Base-by-base conservation (phyloP, 192 early-diverging fungal species). In the Anaeromyces robustus region DNA sequence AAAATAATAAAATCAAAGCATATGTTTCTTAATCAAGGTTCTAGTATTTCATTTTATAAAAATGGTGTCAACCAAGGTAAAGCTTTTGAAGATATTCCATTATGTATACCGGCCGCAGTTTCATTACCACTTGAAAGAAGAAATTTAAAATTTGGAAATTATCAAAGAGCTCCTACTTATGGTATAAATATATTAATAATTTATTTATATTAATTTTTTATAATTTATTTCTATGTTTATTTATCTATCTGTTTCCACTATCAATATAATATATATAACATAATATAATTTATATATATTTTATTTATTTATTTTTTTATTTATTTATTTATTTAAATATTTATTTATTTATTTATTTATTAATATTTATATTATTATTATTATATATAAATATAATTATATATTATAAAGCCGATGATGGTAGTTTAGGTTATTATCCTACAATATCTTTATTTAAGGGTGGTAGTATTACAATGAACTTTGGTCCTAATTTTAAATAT, bases 391-490 rank as follows among this genome's bases (percentile, higher is more conserved):
- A 18, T 22, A 52, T 22, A 52, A 6, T 34, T 7, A 34, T 34
- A 7, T 34, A 34, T 34, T 34, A 7, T 34, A 77, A 83, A 12
- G 86, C 86, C 39, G 91, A 92, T 77, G 91, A 92, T 77, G 91
- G 91, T 5, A 89, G 89, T 6, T 80, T 89, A 11, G 92, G 92
- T 2, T 92, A 92, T 81, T 92, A 91, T 80, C 92, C 92, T 14
- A 85, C 85, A 4, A 87, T 92, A 30, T 89, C 88, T 77, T 87
- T 92, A 26, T 92, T 87, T 81, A 82, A 88, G 77, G 90, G 91
- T 77, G 92, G 89, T 19, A 85, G 86, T 4, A 89, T 89, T 4
- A 90, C 88, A 0, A 85, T 87, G 79, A 92, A 92, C 79, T 90
- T 90, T 83, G 92, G 92, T 7, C 92, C 92, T 4, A 78, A 90